Evolutionary conservation across 73 alveolate genomes (phyloP).

Genomic region (Paramecium bursaria): DNA sequence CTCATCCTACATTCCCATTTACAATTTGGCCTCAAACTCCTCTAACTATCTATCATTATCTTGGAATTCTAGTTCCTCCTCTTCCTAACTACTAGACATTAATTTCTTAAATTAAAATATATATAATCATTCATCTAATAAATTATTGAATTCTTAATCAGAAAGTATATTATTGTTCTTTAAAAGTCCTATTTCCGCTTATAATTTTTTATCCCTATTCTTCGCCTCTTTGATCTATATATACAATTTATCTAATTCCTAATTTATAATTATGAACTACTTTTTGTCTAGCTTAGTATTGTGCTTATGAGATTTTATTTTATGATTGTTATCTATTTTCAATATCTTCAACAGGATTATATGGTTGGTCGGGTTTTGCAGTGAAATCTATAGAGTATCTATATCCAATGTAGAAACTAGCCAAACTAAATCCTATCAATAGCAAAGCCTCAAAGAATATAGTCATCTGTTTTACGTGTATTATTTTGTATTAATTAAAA

Average conservation of each 20-base stretch:
- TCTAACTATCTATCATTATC: too few relatives aligned
- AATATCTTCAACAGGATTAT: slow-evolving; percentile 38
- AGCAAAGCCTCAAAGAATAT: slow-evolving; percentile 32
- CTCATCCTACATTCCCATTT: too few relatives aligned
- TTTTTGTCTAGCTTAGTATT: slow-evolving; percentile 46
- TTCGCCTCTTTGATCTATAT: slow-evolving; percentile 31
- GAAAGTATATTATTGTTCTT: slow-evolving; percentile 11
- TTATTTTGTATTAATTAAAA: too few relatives aligned
- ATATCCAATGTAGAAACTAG: slow-evolving; percentile 53
- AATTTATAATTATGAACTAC: too few relatives aligned
- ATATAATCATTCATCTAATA: slow-evolving; percentile 57
- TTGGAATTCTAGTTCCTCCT: too few relatives aligned
- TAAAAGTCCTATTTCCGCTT: slow-evolving; percentile 12
- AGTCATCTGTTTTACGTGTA: too few relatives aligned
- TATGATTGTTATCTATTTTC: slow-evolving; percentile 7
- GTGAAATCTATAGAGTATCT: slow-evolving; percentile 31
- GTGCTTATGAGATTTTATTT: background rate
- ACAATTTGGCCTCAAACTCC: too few relatives aligned
- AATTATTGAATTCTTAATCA: slow-evolving; percentile 53
- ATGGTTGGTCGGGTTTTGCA: slow-evolving; percentile 30
- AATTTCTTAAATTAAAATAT: too few relatives aligned
- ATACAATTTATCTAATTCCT: slow-evolving; percentile 36
- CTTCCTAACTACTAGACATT: too few relatives aligned
- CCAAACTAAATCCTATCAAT: slow-evolving; percentile 31
- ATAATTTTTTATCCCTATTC: slow-evolving; percentile 18